Evolutionary conservation across 164 flowering plant genomes (phyloP).

Genomic region (Cinnamomum chago): DNA sequence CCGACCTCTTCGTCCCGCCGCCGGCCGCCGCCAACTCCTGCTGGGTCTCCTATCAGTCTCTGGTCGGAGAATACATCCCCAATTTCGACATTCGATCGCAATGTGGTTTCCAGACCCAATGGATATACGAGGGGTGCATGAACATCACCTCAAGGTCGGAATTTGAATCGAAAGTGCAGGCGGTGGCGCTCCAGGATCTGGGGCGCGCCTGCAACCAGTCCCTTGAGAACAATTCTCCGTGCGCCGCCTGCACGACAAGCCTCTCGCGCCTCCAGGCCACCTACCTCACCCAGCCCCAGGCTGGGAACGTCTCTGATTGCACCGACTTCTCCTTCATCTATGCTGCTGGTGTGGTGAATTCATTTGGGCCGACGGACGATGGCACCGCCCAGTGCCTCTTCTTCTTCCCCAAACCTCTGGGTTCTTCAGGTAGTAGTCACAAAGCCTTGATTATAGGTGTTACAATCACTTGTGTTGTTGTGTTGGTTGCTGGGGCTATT

Average conservation of each 20-base stretch:
- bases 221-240: conserved; percentile 33
- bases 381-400: conserved; percentile 43
- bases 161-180: conserved; percentile 34
- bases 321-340: conserved; percentile 34
- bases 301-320: conserved; percentile 43
- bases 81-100: conserved; percentile 29
- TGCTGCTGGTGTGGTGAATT: conserved; percentile 34
- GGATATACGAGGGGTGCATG: conserved; percentile 56
- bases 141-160: conserved; percentile 39
- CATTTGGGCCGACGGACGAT: conserved; percentile 36
- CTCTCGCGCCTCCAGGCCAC: conserved; percentile 26
- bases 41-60: conserved; percentile 34
- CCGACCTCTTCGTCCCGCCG: conserved; percentile 45
- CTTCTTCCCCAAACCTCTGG: background rate
- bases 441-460: conserved; percentile 31
- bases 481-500: conserved; percentile 15
- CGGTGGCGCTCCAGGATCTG: conserved; percentile 20
- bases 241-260: conserved; percentile 36
- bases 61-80: conserved; percentile 20
- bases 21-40: conserved; percentile 38
- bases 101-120: conserved; percentile 48
- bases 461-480: conserved; percentile 22
- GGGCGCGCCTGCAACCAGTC: conserved; percentile 39
- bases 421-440: background rate
- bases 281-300: conserved; percentile 23